These are phyloP conservation scores for Thecaphora thlaspeos DNA, from an alignment of 1,284 basidiomycete genomes.

Conservation along the genomic window DNA sequence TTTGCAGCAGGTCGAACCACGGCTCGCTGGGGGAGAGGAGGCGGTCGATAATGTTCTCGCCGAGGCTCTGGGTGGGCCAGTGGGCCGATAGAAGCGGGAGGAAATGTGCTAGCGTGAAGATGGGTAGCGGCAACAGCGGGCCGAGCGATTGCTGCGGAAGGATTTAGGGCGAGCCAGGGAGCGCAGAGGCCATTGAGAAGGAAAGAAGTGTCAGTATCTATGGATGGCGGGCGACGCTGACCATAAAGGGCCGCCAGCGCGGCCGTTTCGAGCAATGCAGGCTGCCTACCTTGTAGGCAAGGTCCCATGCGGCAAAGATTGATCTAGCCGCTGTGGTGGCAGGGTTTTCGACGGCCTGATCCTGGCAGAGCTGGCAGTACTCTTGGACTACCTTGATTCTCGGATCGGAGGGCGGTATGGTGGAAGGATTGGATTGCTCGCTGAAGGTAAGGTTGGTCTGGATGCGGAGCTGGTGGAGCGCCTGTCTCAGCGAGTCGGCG, in stretches of 20 bases:
- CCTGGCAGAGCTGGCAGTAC: constrained; percentile 31
- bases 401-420: constrained; percentile 25
- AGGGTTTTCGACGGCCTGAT: constrained; percentile 16
- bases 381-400: constrained; percentile 28
- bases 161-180: no score
- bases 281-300: constrained; percentile 28
- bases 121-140: constrained; percentile 35
- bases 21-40: constrained; percentile 35
- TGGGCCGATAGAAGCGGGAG: constrained; percentile 46
- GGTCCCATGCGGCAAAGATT: constrained; percentile 31
- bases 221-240: no score
- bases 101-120: constrained; percentile 47
- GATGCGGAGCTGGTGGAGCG: constrained; percentile 24
- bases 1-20: constrained; percentile 37
- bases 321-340: constrained; percentile 15
- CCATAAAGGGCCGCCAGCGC: no score
- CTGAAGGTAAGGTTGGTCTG: constrained; percentile 26
- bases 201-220: no score
- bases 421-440: constrained; percentile 23
- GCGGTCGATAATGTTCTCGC: constrained; percentile 34
- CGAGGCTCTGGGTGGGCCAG: constrained; percentile 45
- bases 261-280: neutral
- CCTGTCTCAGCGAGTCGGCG: constrained; percentile 20
- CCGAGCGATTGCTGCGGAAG: constrained; percentile 18
- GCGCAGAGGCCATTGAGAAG: no score